phyloP scores from a whole-genome alignment of 176 grass and related monocot species.

The Microstegium vimineum region DNA sequence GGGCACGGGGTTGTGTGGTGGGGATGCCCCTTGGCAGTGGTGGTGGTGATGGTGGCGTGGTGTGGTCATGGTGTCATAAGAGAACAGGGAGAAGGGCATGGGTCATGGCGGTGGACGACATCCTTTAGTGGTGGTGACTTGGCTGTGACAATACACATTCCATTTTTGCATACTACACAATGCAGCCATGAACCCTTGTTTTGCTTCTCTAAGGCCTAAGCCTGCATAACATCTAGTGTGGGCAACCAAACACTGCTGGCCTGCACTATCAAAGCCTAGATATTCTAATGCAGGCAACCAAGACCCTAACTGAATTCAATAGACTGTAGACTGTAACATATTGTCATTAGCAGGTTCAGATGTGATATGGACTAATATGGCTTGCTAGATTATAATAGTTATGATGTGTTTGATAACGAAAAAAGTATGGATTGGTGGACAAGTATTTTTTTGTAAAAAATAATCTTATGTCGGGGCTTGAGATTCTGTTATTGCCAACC shows the following conservation, averaged over 20 bases:
- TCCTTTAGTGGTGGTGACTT: background rate
- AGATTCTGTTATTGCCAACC: background rate
- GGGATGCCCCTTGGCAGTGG: too few species aligned
- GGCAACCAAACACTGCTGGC: background rate
- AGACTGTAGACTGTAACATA: background rate
- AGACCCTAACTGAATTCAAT: background rate
- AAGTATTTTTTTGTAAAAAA: background rate
- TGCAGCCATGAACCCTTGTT: background rate
- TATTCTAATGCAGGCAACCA: background rate
- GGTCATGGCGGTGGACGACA: background rate
- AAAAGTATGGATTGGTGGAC: background rate
- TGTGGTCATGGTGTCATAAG: background rate
- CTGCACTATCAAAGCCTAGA: background rate
- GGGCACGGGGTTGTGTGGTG: background rate
- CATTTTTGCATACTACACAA: too few species aligned
- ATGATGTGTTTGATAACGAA: background rate
- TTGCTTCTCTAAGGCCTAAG: background rate
- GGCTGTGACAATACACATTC: too few species aligned
- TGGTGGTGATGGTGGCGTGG: too few species aligned
- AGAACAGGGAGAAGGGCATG: too few species aligned
- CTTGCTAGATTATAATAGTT: slow-evolving; percentile 1
- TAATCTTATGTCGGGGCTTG: background rate
- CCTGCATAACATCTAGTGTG: background rate
- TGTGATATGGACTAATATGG: background rate
- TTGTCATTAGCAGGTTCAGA: slow-evolving; percentile 4